Evolutionary conservation across 768 basidiomycete genomes (phyloP).

Genomic region (Strobilomyces echinocephalus): DNA sequence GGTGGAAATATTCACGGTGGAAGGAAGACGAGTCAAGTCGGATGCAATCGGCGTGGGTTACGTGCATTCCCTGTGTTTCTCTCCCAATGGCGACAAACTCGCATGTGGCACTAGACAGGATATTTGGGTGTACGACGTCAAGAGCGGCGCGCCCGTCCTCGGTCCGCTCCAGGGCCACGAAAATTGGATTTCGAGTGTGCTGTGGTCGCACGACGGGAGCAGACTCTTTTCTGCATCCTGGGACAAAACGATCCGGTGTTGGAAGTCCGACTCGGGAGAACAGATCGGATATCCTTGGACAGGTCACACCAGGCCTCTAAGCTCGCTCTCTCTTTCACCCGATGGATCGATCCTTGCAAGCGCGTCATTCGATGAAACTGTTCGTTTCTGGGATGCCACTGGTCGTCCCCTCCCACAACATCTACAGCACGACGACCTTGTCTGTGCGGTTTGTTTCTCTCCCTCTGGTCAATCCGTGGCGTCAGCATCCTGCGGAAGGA

Average conservation of each 20-base stretch:
- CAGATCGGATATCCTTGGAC: background rate
- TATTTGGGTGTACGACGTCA: no score
- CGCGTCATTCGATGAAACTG: background rate
- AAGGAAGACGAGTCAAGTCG: no score
- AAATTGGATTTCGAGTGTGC: background rate
- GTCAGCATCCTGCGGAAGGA: background rate
- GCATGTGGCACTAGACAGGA: no score
- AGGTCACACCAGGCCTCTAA: background rate
- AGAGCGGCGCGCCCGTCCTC: no score
- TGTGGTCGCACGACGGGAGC: background rate
- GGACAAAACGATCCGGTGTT: background rate
- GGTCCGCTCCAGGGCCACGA: no score
- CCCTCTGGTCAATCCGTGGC: background rate
- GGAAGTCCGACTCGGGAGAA: background rate
- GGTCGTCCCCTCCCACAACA: background rate
- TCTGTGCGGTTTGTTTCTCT: background rate
- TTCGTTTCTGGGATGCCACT: constrained; percentile 5
- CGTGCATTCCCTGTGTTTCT: no score
- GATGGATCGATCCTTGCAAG: constrained; percentile 3
- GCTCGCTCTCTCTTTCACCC: background rate
- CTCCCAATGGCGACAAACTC: no score
- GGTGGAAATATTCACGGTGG: no score
- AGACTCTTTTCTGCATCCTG: background rate
- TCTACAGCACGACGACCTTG: background rate
- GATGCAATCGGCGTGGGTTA: no score